Base-by-base conservation (phyloP, 305 asterid genomes). In the Fraxinus angustifolia region DNA sequence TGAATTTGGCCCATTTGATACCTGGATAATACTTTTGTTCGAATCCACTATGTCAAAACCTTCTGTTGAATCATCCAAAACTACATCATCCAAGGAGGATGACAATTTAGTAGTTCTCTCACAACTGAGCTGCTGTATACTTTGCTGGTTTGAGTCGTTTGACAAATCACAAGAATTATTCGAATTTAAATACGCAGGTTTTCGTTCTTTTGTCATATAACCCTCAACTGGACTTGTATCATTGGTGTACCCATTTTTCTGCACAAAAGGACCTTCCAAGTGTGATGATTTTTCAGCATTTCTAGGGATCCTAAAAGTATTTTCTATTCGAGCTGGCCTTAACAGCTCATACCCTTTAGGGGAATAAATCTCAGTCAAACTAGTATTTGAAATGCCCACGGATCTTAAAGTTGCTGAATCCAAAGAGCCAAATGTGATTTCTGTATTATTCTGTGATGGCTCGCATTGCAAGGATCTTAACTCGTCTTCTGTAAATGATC, bases 401-500 rank as follows among this genome's bases (percentile, higher is more conserved):
- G 97, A 91, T 88, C 89, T 85, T 78, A 93, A 79, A 82, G 94
- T 88, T 83, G 84, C 91, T 19, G 88, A 84, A 87, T 93, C 97
- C 68, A 93, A 67, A 58, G 97, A 90, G 85, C 97, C 97, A 85
- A 93, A 93, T 53, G 84, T 90, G 79, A 93, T 82, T 78, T 79
- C 84, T 81, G 73, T 72, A 82, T 85, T 86, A 85, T 87, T 83
- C 82, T 82, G 85, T 38, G 42, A 83, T 79, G 89, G 92, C 76
- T 83, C 83, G 76, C 80, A 78, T 77, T 88, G 87, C 87, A 93
- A 84, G 84, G 89, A 85, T 87, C 83, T 91, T 88, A 89, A 81
- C 89, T 93, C 97, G 58, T 93, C 97, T 84, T 91, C 95, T 14
- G 97, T 90, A 85, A 93, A 93, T 79, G 97, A 91, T 81, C 97